Evolutionary conservation across 352 stramenopile species (phyloP).

Genomic region (Hyaloperonospora brassicae): DNA sequence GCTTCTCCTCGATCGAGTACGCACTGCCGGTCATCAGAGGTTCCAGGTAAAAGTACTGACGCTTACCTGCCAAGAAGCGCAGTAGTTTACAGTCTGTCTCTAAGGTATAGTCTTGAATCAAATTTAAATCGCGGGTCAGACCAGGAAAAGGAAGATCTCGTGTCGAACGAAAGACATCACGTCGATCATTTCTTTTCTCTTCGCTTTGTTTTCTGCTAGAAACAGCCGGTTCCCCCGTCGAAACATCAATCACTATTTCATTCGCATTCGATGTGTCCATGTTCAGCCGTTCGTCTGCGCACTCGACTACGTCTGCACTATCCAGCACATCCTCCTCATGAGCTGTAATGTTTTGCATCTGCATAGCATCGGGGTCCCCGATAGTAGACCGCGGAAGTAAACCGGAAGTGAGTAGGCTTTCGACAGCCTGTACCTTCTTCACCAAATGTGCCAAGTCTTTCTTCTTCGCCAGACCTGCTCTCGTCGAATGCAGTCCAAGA

Average conservation of each 20-base stretch:
- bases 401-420: conserved; percentile 26
- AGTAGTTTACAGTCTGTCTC: conserved; percentile 61
- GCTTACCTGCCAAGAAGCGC: conserved; percentile 47
- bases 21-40: conserved; percentile 20
- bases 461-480: conserved; percentile 7
- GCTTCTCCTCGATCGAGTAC: conserved; percentile 16
- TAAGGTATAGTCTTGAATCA: conserved; percentile 69
- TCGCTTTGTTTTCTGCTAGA: conserved; percentile 10
- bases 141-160: conserved; percentile 54
- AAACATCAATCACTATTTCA: conserved; percentile 2
- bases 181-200: conserved; percentile 14
- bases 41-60: conserved; percentile 77
- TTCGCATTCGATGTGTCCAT: conserved; percentile 6
- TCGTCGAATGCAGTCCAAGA: conserved; percentile 1
- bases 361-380: background rate
- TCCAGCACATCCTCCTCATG: conserved; percentile 2
- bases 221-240: conserved; percentile 2
- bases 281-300: conserved; percentile 11
- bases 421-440: conserved; percentile 31
- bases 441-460: conserved; percentile 22
- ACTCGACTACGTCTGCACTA: conserved; percentile 4
- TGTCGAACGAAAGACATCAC: conserved; percentile 47
- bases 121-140: conserved; percentile 53
- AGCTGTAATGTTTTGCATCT: background rate
- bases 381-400: background rate